Percentiles rank a stretch among this genome's conserved stretches.
These are phyloP conservation scores for Apiospora aurea DNA, from an alignment of 2,329 filamentous ascomycete species.

Conservation along the genomic window DNA sequence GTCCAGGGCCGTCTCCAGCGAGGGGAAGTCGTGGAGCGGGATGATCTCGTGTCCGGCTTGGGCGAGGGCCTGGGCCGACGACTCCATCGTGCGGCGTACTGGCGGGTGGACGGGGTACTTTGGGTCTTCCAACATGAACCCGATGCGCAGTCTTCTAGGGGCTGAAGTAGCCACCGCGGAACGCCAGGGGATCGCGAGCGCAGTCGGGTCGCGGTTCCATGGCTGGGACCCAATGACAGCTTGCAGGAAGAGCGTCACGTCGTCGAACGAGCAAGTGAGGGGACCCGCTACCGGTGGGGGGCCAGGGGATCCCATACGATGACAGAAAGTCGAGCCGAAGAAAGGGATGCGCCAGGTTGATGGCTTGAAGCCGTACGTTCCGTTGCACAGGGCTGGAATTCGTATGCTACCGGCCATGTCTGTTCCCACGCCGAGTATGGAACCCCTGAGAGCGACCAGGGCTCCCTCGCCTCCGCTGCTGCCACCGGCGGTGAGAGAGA, in stretches of 20 bases:
- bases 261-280: background rate
- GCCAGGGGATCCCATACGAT: background rate
- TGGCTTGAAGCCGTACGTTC: constrained; percentile 10
- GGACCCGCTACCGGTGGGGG: background rate
- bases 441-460: constrained; percentile 1
- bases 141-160: background rate
- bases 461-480: constrained; percentile 7
- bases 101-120: background rate
- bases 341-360: background rate
- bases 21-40: background rate
- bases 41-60: background rate
- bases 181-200: background rate
- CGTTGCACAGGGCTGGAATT: background rate
- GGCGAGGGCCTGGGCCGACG: background rate
- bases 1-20: background rate
- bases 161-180: background rate
- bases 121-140: background rate
- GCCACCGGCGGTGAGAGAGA: background rate
- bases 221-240: background rate
- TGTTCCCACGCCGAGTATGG: background rate
- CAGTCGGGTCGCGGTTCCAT: background rate
- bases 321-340: background rate
- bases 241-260: background rate
- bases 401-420: background rate
- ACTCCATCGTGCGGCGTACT: background rate